Percentiles rank a stretch among this genome's conserved stretches.
phyloP scores from a whole-genome alignment of 192 early-diverging fungal genomes.

The Coemansia sp. region DNA sequence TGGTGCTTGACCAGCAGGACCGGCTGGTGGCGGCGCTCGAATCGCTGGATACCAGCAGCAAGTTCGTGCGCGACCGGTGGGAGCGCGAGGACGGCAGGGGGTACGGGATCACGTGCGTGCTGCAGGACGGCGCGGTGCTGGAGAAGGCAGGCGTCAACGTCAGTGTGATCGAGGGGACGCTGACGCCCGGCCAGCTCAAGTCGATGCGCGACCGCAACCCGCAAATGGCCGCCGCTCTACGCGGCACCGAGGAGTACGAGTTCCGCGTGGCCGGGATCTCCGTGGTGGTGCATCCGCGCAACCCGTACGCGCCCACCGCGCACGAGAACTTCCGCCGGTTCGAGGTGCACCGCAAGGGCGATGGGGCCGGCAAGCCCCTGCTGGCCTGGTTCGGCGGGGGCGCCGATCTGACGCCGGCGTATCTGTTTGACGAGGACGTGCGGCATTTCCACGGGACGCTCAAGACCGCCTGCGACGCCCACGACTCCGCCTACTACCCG shows the following conservation, averaged over 20 bases:
- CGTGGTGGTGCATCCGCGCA: slow-evolving; percentile 92
- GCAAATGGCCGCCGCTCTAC: slow-evolving; percentile 58
- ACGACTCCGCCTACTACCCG: slow-evolving; percentile 80
- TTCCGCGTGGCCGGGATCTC: slow-evolving; percentile 91
- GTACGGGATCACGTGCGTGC: slow-evolving; percentile 86
- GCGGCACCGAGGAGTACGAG: slow-evolving; percentile 60
- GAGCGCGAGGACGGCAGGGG: slow-evolving; percentile 83
- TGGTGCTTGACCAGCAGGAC: slow-evolving; percentile 75
- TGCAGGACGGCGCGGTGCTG: slow-evolving; percentile 90
- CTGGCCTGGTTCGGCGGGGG: slow-evolving; percentile 97
- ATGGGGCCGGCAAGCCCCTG: slow-evolving; percentile 57
- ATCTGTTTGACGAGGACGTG: slow-evolving; percentile 89
- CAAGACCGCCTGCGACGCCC: slow-evolving; percentile 90
- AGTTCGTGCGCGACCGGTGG: slow-evolving; percentile 82
- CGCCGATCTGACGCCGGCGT: slow-evolving; percentile 89
- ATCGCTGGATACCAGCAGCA: slow-evolving; percentile 64
- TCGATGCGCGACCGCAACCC: slow-evolving; percentile 89
- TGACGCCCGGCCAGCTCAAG: slow-evolving; percentile 70
- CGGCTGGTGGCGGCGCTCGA: slow-evolving; percentile 64
- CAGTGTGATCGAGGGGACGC: slow-evolving; percentile 82
- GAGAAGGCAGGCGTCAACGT: slow-evolving; percentile 98
- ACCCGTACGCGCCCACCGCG: slow-evolving; percentile 93
- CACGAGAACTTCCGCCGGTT: slow-evolving; percentile 99
- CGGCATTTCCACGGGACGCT: slow-evolving; percentile 90
- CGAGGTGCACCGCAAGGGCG: slow-evolving; percentile 70